Evolutionary conservation across 2,329 filamentous ascomycete genomes (phyloP).

Genomic region (Fusarium cicatricum): DNA sequence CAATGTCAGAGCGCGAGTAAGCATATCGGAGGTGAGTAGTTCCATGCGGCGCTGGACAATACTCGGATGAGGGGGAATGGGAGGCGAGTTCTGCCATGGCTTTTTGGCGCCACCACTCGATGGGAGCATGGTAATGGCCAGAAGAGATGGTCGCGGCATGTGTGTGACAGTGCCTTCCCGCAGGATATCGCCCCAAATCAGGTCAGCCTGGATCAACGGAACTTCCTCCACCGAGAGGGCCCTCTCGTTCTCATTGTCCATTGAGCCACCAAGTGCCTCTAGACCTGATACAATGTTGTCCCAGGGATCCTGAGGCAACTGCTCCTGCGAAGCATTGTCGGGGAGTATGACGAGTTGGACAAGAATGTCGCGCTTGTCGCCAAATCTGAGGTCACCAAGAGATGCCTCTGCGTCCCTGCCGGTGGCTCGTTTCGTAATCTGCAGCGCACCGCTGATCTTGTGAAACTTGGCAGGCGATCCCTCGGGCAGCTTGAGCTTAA

Average conservation of each 20-base stretch:
- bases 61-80: slow-evolving; percentile 92
- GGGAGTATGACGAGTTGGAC: slow-evolving; percentile 93
- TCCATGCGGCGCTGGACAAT: slow-evolving; percentile 98
- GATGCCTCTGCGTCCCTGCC: slow-evolving; percentile 93
- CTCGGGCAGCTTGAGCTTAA: slow-evolving; percentile 92
- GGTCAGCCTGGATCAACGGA: slow-evolving; percentile 91
- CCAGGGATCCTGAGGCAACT: slow-evolving; percentile 93
- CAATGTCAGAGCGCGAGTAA: slow-evolving; percentile 88
- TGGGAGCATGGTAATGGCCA: slow-evolving; percentile 96
- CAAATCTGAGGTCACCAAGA: slow-evolving; percentile 90
- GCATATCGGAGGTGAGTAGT: slow-evolving; percentile 96
- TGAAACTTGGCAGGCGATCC: slow-evolving; percentile 98
- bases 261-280: slow-evolving; percentile 87
- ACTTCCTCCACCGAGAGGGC: slow-evolving; percentile 91
- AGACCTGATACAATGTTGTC: slow-evolving; percentile 95
- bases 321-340: slow-evolving; percentile 82
- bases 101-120: slow-evolving; percentile 69
- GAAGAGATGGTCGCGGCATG: slow-evolving; percentile 84
- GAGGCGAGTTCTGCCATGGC: slow-evolving; percentile 72
- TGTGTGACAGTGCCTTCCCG: slow-evolving; percentile 87
- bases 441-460: slow-evolving; percentile 95
- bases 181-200: slow-evolving; percentile 92
- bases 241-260: slow-evolving; percentile 86
- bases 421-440: slow-evolving; percentile 95
- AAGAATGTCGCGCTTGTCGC: slow-evolving; percentile 91